phyloP scores from a whole-genome alignment of 345 rosid species.

The Nasturtium officinale region DNA sequence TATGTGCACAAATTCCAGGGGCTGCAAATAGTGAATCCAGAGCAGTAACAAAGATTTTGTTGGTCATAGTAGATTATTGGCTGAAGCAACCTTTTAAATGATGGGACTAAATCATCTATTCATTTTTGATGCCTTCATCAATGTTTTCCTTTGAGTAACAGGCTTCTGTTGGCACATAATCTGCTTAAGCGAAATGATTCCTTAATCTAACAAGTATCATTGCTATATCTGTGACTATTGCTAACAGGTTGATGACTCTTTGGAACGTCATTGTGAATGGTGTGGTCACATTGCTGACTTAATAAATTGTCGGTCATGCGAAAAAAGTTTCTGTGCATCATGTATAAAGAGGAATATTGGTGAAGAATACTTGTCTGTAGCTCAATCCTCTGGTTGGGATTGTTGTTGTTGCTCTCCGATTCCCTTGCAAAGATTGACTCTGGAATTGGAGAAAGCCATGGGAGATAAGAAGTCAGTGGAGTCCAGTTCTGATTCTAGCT shows the following conservation, averaged over 20 bases:
- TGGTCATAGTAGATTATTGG: constrained; percentile 8
- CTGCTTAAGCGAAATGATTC: constrained; percentile 6
- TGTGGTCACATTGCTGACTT: constrained; percentile 75
- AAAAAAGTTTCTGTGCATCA: constrained; percentile 63
- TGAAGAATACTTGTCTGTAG: constrained; percentile 66
- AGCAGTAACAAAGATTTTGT: not conserved
- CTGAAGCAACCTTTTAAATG: not conserved
- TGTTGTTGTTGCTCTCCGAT: constrained; percentile 87
- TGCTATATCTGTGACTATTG: constrained; percentile 28
- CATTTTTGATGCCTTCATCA: constrained; percentile 13
- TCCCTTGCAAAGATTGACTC: constrained; percentile 63
- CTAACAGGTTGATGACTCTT: constrained; percentile 66
- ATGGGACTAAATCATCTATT: constrained; percentile 6
- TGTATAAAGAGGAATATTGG: constrained; percentile 84
- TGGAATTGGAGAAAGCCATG: constrained; percentile 75
- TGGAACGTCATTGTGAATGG: constrained; percentile 86
- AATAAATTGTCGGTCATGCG: constrained; percentile 78
- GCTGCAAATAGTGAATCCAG: not conserved
- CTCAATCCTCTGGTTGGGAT: constrained; percentile 73
- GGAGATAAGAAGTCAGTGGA: constrained; percentile 44
- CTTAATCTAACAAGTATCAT: not conserved
- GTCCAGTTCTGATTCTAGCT: constrained; percentile 51
- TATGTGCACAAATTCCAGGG: constrained; percentile 5
- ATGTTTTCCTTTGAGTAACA: constrained; percentile 3
- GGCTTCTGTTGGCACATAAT: constrained; percentile 5